These are phyloP conservation scores for Apiospora kogelbergensis DNA, from an alignment of 2,329 filamentous ascomycete species.

Conservation along the genomic window DNA sequence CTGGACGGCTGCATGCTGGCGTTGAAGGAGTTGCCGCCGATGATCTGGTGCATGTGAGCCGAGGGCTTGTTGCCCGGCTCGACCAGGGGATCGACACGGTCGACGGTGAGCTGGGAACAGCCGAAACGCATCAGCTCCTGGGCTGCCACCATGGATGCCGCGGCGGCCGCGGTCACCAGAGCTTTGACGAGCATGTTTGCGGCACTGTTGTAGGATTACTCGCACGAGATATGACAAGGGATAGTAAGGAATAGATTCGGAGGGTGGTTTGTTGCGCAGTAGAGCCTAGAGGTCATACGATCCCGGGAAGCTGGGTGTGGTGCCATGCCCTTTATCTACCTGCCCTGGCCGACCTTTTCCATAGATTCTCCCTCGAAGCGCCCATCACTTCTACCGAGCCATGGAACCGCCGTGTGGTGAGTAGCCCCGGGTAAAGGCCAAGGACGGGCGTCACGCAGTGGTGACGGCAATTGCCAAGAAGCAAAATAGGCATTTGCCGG, in stretches of 20 bases:
- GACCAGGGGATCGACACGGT: conserved; percentile 32
- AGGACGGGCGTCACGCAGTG: neutral
- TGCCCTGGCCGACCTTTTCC: neutral
- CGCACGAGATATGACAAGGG: neutral
- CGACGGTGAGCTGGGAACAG: conserved; percentile 35
- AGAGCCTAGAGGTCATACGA: neutral
- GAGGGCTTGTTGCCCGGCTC: conserved; percentile 30
- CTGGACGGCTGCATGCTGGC: conserved; percentile 20
- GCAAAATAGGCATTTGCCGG: conserved; percentile 8
- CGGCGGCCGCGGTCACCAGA: conserved; percentile 27
- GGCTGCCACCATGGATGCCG: conserved; percentile 25
- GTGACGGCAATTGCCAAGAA: conserved; percentile 6
- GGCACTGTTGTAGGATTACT: neutral
- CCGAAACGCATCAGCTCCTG: conserved; percentile 38
- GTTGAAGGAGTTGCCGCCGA: conserved; percentile 33
- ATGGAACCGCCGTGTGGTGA: neutral
- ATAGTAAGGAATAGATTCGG: neutral
- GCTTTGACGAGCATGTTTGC: conserved; percentile 29
- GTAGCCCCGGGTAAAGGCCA: conserved; percentile 7
- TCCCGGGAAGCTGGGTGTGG: neutral
- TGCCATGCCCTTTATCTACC: neutral
- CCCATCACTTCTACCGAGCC: neutral
- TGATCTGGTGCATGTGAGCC: conserved; percentile 32
- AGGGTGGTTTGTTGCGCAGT: neutral
- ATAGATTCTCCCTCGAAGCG: neutral